A percentile compares a stretch with the other conserved stretches of the same genome.
These are phyloP conservation scores for Daldinia bambusicola DNA, from an alignment of 495 filamentous ascomycete genomes.

Conservation along the genomic window DNA sequence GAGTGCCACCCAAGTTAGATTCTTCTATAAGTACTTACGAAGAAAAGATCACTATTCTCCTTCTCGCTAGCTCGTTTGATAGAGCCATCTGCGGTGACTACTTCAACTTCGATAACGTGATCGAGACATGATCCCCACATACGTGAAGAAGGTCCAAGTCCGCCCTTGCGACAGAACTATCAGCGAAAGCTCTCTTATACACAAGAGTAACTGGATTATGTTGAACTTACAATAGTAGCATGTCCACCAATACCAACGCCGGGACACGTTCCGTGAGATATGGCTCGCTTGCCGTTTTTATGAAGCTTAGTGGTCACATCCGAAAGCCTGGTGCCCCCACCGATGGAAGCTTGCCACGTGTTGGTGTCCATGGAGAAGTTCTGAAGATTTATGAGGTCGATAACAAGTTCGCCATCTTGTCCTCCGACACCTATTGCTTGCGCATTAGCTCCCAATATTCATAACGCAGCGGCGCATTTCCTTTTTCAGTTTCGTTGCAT, in stretches of 20 bases:
- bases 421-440: constrained; percentile 64
- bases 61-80: constrained; percentile 63
- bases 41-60: constrained; percentile 68
- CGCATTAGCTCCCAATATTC: constrained; percentile 22
- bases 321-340: constrained; percentile 70
- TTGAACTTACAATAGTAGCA: constrained; percentile 62
- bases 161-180: constrained; percentile 51
- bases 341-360: constrained; percentile 70
- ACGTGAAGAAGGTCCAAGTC: constrained; percentile 63
- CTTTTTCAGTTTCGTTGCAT: constrained; percentile 16
- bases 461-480: not conserved
- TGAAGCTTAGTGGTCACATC: constrained; percentile 69
- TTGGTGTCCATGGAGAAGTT: constrained; percentile 62
- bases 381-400: constrained; percentile 67
- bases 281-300: constrained; percentile 68
- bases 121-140: constrained; percentile 67
- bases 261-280: constrained; percentile 74
- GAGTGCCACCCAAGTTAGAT: constrained; percentile 6
- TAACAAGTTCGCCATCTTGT: constrained; percentile 64
- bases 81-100: constrained; percentile 68
- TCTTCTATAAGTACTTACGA: constrained; percentile 44
- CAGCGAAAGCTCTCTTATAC: constrained; percentile 8
- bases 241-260: constrained; percentile 77
- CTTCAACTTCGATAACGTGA: constrained; percentile 65
- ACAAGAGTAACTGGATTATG: not conserved